Base-by-base conservation (phyloP, 140 eudicot species). In the Senecio squalidus region DNA sequence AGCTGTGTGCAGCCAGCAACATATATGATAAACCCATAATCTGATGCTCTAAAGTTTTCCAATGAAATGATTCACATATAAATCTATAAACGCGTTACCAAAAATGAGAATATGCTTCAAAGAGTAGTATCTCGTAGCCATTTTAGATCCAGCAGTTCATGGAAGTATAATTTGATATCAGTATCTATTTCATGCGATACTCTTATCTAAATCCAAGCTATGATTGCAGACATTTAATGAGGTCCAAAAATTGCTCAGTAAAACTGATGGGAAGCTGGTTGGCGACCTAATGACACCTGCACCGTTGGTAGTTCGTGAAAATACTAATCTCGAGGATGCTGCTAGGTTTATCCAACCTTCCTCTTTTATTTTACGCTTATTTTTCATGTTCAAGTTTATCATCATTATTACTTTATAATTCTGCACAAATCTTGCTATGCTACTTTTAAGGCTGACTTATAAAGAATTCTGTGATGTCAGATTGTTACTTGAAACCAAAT, bases 281-380 rank as follows among this genome's bases (percentile, higher is more conserved):
- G 94, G 96, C 46, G 97, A 90, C 76, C n/a, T 86, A 77, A 90
- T 90, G 97, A 90, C 97, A 9, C 90, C 89, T 5, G 94, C 89
- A 50, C 97, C 97, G 1, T 58, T 90, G 20, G 95, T 85, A 24
- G 97, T 91, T 67, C 91, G 91, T 58, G 90, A 78, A 73, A 72
- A 75, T 22, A 90, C 94, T 52, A 90, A 90, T 83, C 91, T 91
- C 11, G 95, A 91, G 67, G 95, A 91, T 74, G 94, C 94, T 51
- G 94, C 96, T 30, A 80, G 94, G 98, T 86, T 50, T 52, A 27
- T 22, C 38, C 66, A 58, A 48, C 15, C n/a, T 62, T 55, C 44
- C 13, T 64, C 26, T 10, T 0, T 51, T 26, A 31, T n/a, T 67
- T 23, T 56, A 17, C 17, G 30, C 27, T 51, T 2, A 9, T 25